phyloP scores from a whole-genome alignment of 1,284 basidiomycete genomes.

The Golubevia sp. region DNA sequence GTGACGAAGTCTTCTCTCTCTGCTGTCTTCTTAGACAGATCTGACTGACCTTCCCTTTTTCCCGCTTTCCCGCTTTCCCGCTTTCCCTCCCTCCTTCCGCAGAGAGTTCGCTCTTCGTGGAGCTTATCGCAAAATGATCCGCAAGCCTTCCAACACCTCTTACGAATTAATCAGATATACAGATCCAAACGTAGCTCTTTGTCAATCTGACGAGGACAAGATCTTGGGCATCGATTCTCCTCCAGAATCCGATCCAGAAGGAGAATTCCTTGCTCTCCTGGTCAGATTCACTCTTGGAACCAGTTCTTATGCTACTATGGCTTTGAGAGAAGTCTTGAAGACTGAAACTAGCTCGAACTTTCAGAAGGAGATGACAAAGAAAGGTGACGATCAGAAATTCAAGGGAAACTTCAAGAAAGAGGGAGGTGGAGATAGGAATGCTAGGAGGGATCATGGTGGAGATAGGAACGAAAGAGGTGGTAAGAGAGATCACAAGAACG shows the following conservation, averaged over 20 bases:
- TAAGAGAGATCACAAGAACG: not conserved
- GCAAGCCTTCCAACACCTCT: constrained; percentile 77
- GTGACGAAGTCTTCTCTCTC: not conserved
- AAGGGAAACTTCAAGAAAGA: constrained; percentile 4
- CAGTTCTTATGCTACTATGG: constrained; percentile 54
- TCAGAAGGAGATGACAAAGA: constrained; percentile 33
- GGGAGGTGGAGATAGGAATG: not conserved
- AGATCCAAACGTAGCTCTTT: constrained; percentile 85
- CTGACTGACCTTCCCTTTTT: not conserved
- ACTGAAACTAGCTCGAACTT: constrained; percentile 43
- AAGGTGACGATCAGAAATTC: constrained; percentile 32
- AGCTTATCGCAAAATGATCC: constrained; percentile 88
- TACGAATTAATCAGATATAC: constrained; percentile 86
- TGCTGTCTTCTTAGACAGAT: not conserved
- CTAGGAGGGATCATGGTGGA: not conserved
- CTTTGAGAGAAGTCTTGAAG: constrained; percentile 54
- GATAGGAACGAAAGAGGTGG: no score
- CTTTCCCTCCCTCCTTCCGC: not conserved
- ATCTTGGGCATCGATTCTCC: constrained; percentile 67
- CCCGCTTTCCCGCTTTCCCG: constrained; percentile 2
- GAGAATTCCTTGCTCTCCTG: constrained; percentile 43
- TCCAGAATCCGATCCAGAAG: constrained; percentile 8
- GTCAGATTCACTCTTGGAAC: constrained; percentile 47
- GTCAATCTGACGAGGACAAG: constrained; percentile 91
- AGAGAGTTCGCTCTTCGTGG: constrained; percentile 91